Percentiles rank a stretch among this genome's conserved stretches.
Conservation (phyloP, 1,284 basidiomycete genomes). For the Stereum hirsutum region DNA sequence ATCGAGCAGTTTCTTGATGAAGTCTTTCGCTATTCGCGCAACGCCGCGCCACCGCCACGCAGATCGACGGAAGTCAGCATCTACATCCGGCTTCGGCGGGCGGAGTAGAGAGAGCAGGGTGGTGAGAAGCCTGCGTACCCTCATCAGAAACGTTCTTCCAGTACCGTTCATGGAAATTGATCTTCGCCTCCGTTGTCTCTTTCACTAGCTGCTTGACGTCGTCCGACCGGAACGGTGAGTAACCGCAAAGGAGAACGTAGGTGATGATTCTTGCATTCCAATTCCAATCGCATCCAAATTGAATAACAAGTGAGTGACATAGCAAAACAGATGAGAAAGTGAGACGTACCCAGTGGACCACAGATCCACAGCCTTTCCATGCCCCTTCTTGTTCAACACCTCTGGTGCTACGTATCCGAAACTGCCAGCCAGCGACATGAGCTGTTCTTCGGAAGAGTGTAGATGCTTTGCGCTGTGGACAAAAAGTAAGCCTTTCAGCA, state of each 20-base stretch:
- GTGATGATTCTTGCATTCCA: constrained; percentile 67
- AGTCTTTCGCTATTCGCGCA: constrained; percentile 62
- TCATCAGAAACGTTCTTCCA: constrained; percentile 84
- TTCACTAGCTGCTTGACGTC: constrained; percentile 69
- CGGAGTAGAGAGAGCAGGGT: background rate
- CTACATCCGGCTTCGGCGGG: background rate
- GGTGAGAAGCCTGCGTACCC: constrained; percentile 36
- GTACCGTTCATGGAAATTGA: constrained; percentile 89
- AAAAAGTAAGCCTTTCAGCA: background rate
- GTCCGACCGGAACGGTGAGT: constrained; percentile 87
- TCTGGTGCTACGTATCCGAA: constrained; percentile 95
- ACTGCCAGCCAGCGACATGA: constrained; percentile 80
- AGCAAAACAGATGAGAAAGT: constrained; percentile 3
- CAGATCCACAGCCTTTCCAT: constrained; percentile 88
- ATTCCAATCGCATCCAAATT: background rate
- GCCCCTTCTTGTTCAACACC: constrained; percentile 75
- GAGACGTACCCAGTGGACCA: constrained; percentile 83
- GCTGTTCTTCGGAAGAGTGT: constrained; percentile 66
- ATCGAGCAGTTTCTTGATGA: constrained; percentile 69
- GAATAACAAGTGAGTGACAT: background rate
- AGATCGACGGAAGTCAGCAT: no score
- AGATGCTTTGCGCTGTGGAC: constrained; percentile 73
- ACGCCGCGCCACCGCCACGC: background rate
- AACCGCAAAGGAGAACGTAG: constrained; percentile 88
- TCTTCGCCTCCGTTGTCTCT: constrained; percentile 76